Base-by-base conservation (phyloP, 2,329 filamentous ascomycete species). In the Akanthomyces dipterigenus region DNA sequence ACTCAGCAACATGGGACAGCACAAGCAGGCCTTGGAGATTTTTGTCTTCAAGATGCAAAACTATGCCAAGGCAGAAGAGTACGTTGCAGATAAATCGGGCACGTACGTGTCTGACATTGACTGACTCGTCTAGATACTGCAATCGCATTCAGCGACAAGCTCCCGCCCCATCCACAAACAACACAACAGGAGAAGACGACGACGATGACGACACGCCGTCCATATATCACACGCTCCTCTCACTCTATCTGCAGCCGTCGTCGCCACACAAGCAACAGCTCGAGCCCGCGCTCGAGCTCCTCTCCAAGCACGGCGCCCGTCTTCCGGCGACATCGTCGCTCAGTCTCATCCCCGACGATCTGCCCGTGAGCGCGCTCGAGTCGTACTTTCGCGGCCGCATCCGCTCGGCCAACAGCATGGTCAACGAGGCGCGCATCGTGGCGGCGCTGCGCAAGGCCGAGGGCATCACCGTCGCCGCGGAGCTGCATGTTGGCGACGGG, bases 31-130 rank as follows among this genome's bases (percentile, higher is more conserved):
- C 0, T 78, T 99, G n/a, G 89, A 95, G 71, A 96, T 99, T 57
- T 99, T 96, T 72, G 93, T 98, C 31, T 99, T 97, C 76, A 95
- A 93, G 73, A 84, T 99, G 73, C 79, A 89, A 66, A 88, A 96
- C 72, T 93, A 90, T 64, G 79, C 78, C 14, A 98, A 96, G 75
- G 95, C 95, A 36, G 95, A 99, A 82, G 91, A 96, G 88, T 96
- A 78, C 64, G 86, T 80, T 51, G 16, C 31, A 54, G 28, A 4
- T n/a, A 1, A 11, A 26, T 34, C 31, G 8, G 4, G n/a, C 12
- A 22, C 31, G 31, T 5, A 40, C 8, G 9, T 51, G 12, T 11
- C 6, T 49, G n/a, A 56, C n/a, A 48, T 38, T 24, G 7, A 9
- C 48, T 60, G 14, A 53, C 28, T 45, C 26, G 18, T 45, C 64